Conservation (phyloP, 192 early-diverging fungal genomes). For the Backusella sp. region DNA sequence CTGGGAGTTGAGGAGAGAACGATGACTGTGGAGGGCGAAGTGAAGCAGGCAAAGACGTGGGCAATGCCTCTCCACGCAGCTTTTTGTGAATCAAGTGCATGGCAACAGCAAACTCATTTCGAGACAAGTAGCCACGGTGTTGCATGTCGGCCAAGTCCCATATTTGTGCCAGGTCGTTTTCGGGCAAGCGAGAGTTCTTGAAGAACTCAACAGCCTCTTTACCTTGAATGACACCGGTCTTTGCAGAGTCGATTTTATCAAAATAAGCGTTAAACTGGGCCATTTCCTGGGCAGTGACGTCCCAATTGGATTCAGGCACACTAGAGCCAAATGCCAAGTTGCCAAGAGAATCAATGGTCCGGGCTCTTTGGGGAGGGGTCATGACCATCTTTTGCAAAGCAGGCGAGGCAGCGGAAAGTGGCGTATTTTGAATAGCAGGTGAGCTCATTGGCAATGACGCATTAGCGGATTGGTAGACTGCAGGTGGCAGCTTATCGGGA, state of each 20-base stretch:
- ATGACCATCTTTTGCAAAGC: constrained; percentile 21
- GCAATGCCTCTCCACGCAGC: constrained; percentile 51
- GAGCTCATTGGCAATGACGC: constrained; percentile 12
- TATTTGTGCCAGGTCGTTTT: constrained; percentile 35
- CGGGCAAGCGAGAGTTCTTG: constrained; percentile 38
- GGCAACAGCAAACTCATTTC: constrained; percentile 78
- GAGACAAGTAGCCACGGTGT: constrained; percentile 56
- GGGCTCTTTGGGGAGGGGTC: constrained; percentile 29
- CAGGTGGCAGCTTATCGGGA: constrained; percentile 67
- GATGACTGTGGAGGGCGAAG: constrained; percentile 58
- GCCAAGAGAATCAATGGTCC: constrained; percentile 28
- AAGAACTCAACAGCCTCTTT: constrained; percentile 43
- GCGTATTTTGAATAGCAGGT: constrained; percentile 6
- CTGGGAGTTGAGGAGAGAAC: background rate
- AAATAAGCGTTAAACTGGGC: constrained; percentile 76
- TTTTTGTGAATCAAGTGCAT: constrained; percentile 75
- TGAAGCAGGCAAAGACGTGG: constrained; percentile 51
- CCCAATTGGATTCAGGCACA: constrained; percentile 53
- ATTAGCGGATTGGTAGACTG: constrained; percentile 50
- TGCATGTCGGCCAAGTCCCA: constrained; percentile 70
- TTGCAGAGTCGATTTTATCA: constrained; percentile 64
- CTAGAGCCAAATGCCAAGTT: constrained; percentile 19
- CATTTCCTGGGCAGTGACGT: constrained; percentile 71
- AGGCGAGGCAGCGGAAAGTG: constrained; percentile 5
- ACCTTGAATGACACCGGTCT: constrained; percentile 66